Base-by-base conservation (phyloP, 129 eudicot species). In the Logfia minima region DNA sequence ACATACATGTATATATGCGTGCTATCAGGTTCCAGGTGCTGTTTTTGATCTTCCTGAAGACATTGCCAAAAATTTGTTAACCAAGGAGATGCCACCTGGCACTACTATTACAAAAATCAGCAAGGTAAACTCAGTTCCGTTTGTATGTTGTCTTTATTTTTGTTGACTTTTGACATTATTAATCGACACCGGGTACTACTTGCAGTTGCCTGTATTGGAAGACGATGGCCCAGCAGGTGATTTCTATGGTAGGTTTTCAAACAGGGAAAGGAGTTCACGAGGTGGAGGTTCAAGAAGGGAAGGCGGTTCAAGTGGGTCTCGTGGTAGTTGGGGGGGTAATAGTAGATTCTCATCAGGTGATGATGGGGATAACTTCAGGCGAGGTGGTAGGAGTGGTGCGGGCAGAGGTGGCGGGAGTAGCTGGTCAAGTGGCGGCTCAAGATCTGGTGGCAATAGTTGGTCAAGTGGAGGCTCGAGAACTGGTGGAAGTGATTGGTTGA, bases 21-120 rank as follows among this genome's bases (percentile, higher is more conserved):
- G 39, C 65, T 64, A 17, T 83, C 84, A 93, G 98, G 83, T 90
- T 77, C 90, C 85, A 77, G 98, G 98, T 41, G 96, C 97, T 5
- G 93, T 93, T 69, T 93, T 93, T 78, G 97, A 93, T 83, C 97
- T 93, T 75, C 96, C 98, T 0, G 97, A 93, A 78, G 97, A 93
- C 76, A 84, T 93, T 61, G 98, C 97, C 13, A 90, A 85, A 77
- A 92, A 90, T 79, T 86, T 93, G 21, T 77, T 93, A 52, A 84
- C 74, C 3, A 88, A 83, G 90, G 90, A 90, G 83, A 64, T 88
- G 66, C 97, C 97, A 48, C 84, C 96, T 21, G 98, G 98, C 75
- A 83, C 89, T 84, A 87, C 96, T 22, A 82, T 93, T 72, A 59
- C 92, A 77, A 93, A 82, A 77, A 83, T 93, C 66, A 78, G 84